Percentiles rank a stretch among this genome's conserved stretches.
These are phyloP conservation scores for Metschnikowia peoriensis DNA, from an alignment of 805 yeast species.

Conservation along the genomic window DNA sequence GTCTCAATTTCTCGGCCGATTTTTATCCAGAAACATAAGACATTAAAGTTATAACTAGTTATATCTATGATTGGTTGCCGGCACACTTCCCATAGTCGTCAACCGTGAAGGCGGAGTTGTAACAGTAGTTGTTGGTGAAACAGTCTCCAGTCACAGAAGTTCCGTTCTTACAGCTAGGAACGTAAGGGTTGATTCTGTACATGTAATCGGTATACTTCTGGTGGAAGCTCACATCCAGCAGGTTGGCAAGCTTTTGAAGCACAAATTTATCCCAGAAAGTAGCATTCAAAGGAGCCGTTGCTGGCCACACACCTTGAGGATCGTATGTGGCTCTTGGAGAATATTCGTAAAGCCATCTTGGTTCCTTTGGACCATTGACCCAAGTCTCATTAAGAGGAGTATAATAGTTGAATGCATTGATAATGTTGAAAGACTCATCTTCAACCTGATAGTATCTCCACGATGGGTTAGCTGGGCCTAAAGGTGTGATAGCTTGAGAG, in stretches of 20 bases:
- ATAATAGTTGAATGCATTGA: constrained; percentile 59
- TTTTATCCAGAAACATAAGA: too few relatives aligned
- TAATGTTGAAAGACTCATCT: constrained; percentile 53
- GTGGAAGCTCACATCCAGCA: constrained; percentile 40
- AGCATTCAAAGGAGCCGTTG: constrained; percentile 57
- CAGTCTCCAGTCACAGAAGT: constrained; percentile 12
- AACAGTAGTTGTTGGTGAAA: constrained; percentile 18
- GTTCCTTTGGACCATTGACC: constrained; percentile 51
- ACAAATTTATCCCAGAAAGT: constrained; percentile 62
- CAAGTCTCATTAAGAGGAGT: constrained; percentile 60
- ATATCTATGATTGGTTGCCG: too few relatives aligned
- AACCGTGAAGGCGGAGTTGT: constrained; percentile 16
- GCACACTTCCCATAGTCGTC: constrained; percentile 17
- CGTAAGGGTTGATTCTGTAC: constrained; percentile 54
- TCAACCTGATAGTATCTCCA: constrained; percentile 75
- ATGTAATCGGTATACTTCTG: constrained; percentile 50
- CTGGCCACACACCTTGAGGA: constrained; percentile 55
- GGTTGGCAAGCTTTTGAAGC: constrained; percentile 41
- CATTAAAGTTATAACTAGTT: too few relatives aligned
- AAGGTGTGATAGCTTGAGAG: constrained; percentile 65
- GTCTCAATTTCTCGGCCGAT: too few relatives aligned
- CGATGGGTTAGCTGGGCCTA: constrained; percentile 58
- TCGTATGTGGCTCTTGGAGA: constrained; percentile 61
- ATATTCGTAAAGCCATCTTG: constrained; percentile 62
- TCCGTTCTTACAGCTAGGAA: constrained; percentile 33